These are phyloP conservation scores for Trichomonas tenax DNA, from an alignment of 208 protist genomes.

Conservation along the genomic window DNA sequence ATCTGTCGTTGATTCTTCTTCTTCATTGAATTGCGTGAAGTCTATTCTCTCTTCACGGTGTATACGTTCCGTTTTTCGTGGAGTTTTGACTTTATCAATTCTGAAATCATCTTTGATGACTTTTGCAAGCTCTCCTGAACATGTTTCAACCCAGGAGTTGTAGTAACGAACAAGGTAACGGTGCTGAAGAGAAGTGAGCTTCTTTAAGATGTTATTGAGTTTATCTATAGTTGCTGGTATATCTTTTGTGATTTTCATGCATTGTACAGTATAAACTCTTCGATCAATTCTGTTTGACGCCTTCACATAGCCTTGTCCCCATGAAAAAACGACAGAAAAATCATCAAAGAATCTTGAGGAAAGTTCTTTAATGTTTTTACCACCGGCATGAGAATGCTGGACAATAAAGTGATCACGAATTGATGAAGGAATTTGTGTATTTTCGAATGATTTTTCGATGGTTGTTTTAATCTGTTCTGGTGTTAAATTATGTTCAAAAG, in stretches of 20 bases:
- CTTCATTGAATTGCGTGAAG: neutral
- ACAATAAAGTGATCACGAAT: neutral
- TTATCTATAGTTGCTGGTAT: neutral
- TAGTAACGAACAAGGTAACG: neutral
- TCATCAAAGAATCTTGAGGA: neutral
- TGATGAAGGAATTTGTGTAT: neutral
- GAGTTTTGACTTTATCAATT: neutral
- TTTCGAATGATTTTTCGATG: neutral
- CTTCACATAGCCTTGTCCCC: neutral
- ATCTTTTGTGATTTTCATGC: neutral
- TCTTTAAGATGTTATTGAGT: neutral
- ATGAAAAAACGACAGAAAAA: neutral
- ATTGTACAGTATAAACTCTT: neutral
- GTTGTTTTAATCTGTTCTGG: neutral
- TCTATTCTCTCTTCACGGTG: neutral
- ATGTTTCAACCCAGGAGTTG: neutral
- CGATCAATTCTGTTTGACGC: neutral
- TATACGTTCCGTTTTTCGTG: neutral
- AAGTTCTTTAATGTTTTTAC: neutral
- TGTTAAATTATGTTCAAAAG: neutral
- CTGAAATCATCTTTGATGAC: neutral
- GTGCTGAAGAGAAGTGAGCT: neutral
- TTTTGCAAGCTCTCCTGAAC: neutral
- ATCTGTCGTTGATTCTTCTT: too few species aligned
- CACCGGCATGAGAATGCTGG: neutral